Conservation (phyloP, 306 rosid species). For the Quercus cerris region DNA sequence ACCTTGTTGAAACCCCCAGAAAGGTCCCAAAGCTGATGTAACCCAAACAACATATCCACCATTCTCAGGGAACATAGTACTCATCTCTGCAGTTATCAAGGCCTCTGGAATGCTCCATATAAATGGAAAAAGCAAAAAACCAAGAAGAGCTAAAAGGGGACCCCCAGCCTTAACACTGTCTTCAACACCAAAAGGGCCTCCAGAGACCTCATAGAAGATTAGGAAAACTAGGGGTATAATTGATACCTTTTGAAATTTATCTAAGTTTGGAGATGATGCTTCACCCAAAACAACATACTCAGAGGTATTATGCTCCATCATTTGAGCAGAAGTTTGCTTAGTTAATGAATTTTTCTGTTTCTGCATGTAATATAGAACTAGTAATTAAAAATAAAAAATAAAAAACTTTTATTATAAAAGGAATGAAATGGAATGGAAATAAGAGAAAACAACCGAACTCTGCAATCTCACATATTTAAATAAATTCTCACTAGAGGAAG, state of each 20-base stretch:
- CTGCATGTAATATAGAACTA: background rate
- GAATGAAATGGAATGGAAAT: too few relatives aligned
- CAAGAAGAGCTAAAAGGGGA: constrained; percentile 52
- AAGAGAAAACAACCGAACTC: too few relatives aligned
- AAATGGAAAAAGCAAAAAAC: constrained; percentile 50
- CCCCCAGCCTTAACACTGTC: constrained; percentile 62
- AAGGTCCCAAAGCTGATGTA: constrained; percentile 66
- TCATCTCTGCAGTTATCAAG: constrained; percentile 63
- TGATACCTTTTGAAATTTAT: constrained; percentile 21
- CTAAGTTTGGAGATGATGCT: constrained; percentile 16
- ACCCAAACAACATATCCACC: constrained; percentile 76
- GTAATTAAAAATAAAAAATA: background rate
- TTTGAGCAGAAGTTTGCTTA: constrained; percentile 1
- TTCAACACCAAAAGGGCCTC: constrained; percentile 70
- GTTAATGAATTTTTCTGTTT: background rate
- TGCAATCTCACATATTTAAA: too few relatives aligned
- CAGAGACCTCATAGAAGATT: constrained; percentile 68
- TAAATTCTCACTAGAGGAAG: too few relatives aligned
- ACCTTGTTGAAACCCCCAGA: constrained; percentile 69
- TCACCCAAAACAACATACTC: constrained; percentile 16
- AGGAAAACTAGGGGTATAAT: constrained; percentile 43
- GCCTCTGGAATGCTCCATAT: constrained; percentile 76
- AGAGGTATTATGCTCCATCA: constrained; percentile 20
- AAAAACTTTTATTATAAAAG: too few relatives aligned
- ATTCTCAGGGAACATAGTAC: constrained; percentile 67